Evolutionary conservation across 345 rosid species (phyloP).

Genomic region (Gossypium thurberi): DNA sequence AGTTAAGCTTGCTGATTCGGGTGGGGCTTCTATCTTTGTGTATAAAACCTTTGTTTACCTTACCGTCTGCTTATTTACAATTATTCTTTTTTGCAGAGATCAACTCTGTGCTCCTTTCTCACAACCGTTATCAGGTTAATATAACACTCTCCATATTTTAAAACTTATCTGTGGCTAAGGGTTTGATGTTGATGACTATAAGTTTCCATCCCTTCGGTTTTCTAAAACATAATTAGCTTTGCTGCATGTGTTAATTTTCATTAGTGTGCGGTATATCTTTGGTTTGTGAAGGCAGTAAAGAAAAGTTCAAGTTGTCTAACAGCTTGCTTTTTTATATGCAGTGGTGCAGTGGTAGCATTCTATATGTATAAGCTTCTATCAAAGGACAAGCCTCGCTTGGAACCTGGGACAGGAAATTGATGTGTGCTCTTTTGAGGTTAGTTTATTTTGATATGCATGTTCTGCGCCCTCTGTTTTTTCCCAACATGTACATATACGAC

Average conservation of each 20-base stretch:
- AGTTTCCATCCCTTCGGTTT: not conserved
- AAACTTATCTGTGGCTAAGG: not conserved
- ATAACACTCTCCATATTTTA: not conserved
- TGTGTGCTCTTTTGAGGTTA: conserved; percentile 13
- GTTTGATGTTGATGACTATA: not conserved
- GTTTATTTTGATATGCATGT: conserved; percentile 4
- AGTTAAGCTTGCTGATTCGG: too few relatives aligned
- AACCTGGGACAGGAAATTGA: conserved; percentile 40
- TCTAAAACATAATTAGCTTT: not conserved
- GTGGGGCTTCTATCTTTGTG: too few relatives aligned
- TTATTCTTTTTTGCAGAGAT: conserved; percentile 40
- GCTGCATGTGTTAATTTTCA: not conserved
- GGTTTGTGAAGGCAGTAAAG: not conserved
- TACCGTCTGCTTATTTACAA: not conserved
- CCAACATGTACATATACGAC: not conserved
- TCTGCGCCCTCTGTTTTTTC: not conserved
- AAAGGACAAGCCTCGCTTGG: conserved; percentile 28
- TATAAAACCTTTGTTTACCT: too few relatives aligned
- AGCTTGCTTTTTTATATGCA: conserved; percentile 26
- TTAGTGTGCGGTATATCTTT: not conserved
- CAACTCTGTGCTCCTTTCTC: conserved; percentile 27
- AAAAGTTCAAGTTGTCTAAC: not conserved
- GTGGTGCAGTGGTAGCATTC: conserved; percentile 72
- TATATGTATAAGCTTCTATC: conserved; percentile 49
- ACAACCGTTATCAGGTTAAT: conserved; percentile 52